These are phyloP conservation scores for Acacia acuminata DNA, from an alignment of 306 rosid species.

Conservation along the genomic window DNA sequence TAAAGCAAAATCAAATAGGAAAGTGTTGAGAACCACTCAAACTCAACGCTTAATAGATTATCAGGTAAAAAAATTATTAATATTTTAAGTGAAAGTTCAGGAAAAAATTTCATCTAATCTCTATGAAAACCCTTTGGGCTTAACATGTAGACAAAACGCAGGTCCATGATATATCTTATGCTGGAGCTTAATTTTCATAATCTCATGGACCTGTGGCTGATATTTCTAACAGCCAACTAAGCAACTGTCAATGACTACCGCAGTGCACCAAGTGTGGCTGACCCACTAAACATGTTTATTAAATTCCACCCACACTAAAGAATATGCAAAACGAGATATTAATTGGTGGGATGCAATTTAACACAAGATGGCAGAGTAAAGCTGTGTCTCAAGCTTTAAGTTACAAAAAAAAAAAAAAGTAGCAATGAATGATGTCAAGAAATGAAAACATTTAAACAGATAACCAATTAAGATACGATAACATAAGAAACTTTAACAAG, in stretches of 20 bases:
- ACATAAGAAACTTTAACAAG: constrained; percentile 12
- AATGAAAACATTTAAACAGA: constrained; percentile 6
- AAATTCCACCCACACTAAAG: not conserved
- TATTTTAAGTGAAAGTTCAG: not conserved
- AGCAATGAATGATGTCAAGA: not conserved
- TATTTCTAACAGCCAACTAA: not conserved
- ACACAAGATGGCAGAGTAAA: not conserved
- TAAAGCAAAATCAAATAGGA: not conserved
- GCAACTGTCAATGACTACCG: not conserved
- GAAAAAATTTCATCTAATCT: not conserved
- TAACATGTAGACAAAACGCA: not conserved
- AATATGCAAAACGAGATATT: not conserved
- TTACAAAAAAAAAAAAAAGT: not conserved
- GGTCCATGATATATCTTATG: not conserved
- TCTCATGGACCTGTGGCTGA: not conserved
- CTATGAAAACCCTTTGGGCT: not conserved
- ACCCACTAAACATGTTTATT: not conserved
- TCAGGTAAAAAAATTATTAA: not conserved
- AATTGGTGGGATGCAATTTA: not conserved
- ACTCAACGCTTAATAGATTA: not conserved
- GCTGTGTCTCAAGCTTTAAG: not conserved
- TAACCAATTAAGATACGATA: not conserved
- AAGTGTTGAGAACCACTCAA: not conserved
- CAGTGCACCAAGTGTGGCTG: not conserved
- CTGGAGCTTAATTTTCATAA: not conserved